Conservation (phyloP, 129 eudicot genomes). For the Apium graveolens region DNA sequence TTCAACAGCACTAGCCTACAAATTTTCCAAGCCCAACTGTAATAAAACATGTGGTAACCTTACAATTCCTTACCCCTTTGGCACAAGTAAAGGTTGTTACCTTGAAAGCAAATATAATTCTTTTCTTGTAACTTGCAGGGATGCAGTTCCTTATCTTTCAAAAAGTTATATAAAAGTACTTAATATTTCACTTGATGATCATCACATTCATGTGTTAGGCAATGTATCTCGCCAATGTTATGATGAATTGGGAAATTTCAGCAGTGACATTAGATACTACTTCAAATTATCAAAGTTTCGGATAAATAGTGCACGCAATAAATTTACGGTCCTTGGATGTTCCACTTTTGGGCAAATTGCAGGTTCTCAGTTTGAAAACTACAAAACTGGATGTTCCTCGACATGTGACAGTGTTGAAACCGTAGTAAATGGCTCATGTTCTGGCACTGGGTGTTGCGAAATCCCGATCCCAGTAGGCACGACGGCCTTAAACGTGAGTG, state of each 20-base stretch:
- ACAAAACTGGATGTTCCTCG: not conserved
- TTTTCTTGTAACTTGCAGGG: conserved; percentile 18
- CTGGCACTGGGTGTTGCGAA: not conserved
- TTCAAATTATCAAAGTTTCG: not conserved
- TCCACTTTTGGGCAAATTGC: not conserved
- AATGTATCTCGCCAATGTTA: too few relatives aligned
- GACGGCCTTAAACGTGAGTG: not conserved
- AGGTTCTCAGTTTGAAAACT: not conserved
- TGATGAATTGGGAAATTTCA: too few relatives aligned
- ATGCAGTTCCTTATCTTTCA: conserved; percentile 8
- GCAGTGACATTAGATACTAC: too few relatives aligned
- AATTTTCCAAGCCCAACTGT: not conserved
- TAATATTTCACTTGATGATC: conserved; percentile 9
- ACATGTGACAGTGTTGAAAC: not conserved
- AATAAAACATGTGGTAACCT: conserved; percentile 13
- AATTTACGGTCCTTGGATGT: not conserved
- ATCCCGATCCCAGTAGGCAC: not conserved
- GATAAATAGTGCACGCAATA: not conserved
- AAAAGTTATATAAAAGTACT: not conserved
- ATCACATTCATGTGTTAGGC: too few relatives aligned
- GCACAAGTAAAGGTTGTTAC: conserved; percentile 14
- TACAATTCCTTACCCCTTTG: conserved; percentile 25
- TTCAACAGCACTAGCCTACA: too few relatives aligned
- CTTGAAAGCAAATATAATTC: not conserved
- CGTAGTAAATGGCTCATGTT: not conserved